Evolutionary conservation across 2,329 filamentous ascomycete genomes (phyloP).

Genomic region (Phoma sp.): DNA sequence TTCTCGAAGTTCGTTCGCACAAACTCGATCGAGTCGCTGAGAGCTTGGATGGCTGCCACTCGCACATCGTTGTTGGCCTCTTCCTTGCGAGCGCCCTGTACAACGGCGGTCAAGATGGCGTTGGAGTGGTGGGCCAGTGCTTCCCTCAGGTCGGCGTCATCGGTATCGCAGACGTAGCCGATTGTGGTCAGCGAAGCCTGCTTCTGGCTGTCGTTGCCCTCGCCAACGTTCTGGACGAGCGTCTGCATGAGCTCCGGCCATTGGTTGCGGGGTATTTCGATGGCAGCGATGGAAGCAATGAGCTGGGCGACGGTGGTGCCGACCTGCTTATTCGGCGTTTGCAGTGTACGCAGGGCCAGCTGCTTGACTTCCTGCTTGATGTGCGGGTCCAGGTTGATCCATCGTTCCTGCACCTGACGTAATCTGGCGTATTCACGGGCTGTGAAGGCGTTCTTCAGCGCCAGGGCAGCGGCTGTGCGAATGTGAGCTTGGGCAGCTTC

Average conservation of each 20-base stretch:
- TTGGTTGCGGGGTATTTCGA: constrained; percentile 91
- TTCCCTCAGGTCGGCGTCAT: constrained; percentile 85
- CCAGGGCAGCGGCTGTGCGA: constrained; percentile 91
- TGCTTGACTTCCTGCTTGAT: constrained; percentile 90
- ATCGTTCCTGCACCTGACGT: constrained; percentile 90
- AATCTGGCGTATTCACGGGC: constrained; percentile 87
- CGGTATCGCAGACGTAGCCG: constrained; percentile 96
- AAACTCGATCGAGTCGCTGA: constrained; percentile 96
- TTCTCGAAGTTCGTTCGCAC: constrained; percentile 99
- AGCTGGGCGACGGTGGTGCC: constrained; percentile 92
- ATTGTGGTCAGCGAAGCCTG: constrained; percentile 95
- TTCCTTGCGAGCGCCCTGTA: constrained; percentile 96
- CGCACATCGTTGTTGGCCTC: constrained; percentile 91
- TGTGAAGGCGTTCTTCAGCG: constrained; percentile 97
- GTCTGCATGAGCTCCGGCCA: constrained; percentile 90
- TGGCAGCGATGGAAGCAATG: constrained; percentile 90
- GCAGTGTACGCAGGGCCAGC: constrained; percentile 85
- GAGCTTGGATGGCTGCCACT: constrained; percentile 87
- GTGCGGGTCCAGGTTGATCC: constrained; percentile 80
- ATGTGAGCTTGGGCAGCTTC: constrained; percentile 82
- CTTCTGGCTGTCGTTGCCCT: constrained; percentile 86
- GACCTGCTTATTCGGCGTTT: constrained; percentile 78
- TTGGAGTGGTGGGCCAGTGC: constrained; percentile 86
- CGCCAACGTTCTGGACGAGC: constrained; percentile 90
- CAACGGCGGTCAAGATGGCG: constrained; percentile 95